Evolutionary conservation across 2,329 filamentous ascomycete genomes (phyloP).

Genomic region (Colletotrichum phormii): DNA sequence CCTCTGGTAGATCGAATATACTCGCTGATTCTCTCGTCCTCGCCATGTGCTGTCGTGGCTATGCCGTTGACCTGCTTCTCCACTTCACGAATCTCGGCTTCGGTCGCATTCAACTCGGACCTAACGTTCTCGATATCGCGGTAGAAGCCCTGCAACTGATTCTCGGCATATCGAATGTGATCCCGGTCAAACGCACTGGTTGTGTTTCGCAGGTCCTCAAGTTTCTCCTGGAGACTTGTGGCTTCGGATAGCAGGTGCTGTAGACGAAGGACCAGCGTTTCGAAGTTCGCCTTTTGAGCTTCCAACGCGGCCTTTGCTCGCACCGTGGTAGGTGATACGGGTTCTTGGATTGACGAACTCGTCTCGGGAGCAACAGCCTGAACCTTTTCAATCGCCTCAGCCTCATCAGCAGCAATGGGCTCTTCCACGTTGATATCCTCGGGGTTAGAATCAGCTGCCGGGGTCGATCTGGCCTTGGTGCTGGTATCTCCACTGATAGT

Average conservation of each 20-base stretch:
- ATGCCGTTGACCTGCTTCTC: constrained; percentile 40
- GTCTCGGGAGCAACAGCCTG: neutral
- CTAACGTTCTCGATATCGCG: constrained; percentile 48
- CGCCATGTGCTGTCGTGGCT: constrained; percentile 33
- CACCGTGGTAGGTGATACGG: neutral
- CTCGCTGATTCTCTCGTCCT: constrained; percentile 52
- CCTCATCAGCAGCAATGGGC: constrained; percentile 38
- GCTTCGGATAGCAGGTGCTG: constrained; percentile 46
- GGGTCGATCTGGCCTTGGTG: neutral
- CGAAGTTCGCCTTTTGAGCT: constrained; percentile 48
- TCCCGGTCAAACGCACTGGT: constrained; percentile 33
- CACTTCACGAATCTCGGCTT: constrained; percentile 51
- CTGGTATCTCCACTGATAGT: neutral
- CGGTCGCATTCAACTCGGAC: constrained; percentile 48
- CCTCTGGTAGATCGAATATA: constrained; percentile 71
- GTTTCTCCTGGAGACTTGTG: constrained; percentile 44
- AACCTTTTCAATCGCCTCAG: constrained; percentile 43
- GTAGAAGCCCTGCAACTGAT: constrained; percentile 44
- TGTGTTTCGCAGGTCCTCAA: constrained; percentile 42
- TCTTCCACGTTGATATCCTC: constrained; percentile 65
- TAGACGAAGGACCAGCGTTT: constrained; percentile 48
- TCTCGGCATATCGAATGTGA: constrained; percentile 42
- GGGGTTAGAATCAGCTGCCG: constrained; percentile 41
- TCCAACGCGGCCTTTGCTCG: constrained; percentile 39
- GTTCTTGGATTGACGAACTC: constrained; percentile 26